Base-by-base conservation (phyloP, 352 stramenopile species). In the Phytophthora gonapodyides region DNA sequence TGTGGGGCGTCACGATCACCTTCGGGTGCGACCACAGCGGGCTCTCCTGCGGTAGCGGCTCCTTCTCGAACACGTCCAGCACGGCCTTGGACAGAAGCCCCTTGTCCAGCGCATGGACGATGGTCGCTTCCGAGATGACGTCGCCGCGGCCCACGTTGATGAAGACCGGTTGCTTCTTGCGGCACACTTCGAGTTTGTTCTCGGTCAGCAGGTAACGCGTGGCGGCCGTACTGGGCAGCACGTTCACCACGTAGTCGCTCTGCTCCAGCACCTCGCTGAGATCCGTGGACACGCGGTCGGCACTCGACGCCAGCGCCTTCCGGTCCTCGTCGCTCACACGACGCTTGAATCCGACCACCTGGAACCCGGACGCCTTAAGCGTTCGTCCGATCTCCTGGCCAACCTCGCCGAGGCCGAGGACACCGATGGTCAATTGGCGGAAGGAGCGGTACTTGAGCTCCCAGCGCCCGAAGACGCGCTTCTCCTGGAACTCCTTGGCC, bases 71-170 rank as follows among this genome's bases (percentile, higher is more conserved):
- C 24, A 88, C 76, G 35, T 88, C 78, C 40, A 90, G 66, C 49
- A 84, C 76, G 0, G 76, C 72, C 49, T 71, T 81, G 21, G 79
- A 83, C 10, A 97, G 66, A 35, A 84, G 76, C 12, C 69, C 40
- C 2, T 80, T 67, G 46, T 94, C 79, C 21, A 97, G 72, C 44
- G 88, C 84, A 37, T 55, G 42, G 21, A 96, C 4, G 40, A 97
- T 68, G 30, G 64, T 71, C n/a, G 35, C 19, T 62, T 93, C 82
- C 30, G 67, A 63, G 37, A 96, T 79, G 31, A 96, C 60, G 54
- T 96, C 87, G 17, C 88, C 89, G n/a, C 89, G 80, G 17, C 89
- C 89, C 9, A 94, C 82, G 71, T 95, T 96, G 67, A 97, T 79
- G 61, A 97, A 83, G 43, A 93, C 76, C 4, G 87, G 82, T 59